These are phyloP conservation scores for Penicillium psychrosexuale DNA, from an alignment of 2,329 filamentous ascomycete genomes.

Conservation along the genomic window DNA sequence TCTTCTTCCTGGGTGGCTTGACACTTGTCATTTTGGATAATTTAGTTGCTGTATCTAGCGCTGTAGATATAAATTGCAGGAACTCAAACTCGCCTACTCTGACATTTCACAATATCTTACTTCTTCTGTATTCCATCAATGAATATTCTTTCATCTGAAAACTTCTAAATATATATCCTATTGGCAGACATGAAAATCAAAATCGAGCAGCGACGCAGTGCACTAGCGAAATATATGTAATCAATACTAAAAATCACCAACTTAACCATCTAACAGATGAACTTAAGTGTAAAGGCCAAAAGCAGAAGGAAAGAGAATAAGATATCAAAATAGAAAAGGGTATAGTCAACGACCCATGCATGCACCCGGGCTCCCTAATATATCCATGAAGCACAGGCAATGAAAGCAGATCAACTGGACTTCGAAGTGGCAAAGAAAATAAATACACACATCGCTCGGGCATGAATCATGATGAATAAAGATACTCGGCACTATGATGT, in stretches of 20 bases:
- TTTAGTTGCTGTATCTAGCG: constrained; percentile 19
- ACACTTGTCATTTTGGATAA: constrained; percentile 3
- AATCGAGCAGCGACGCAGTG: neutral
- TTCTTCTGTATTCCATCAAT: neutral
- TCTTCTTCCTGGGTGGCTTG: neutral
- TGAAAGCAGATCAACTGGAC: neutral
- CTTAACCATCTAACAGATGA: neutral
- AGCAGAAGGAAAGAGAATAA: neutral
- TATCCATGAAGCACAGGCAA: neutral
- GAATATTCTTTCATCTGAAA: neutral
- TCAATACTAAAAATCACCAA: neutral
- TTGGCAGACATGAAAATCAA: neutral
- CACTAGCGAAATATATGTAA: neutral
- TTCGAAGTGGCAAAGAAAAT: neutral
- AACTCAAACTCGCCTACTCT: constrained; percentile 3
- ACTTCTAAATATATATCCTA: neutral
- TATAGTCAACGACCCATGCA: constrained; percentile 3
- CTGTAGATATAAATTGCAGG: constrained; percentile 22
- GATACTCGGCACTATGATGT: constrained; percentile 1
- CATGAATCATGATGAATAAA: neutral
- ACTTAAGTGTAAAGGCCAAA: neutral
- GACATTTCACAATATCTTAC: too few species aligned
- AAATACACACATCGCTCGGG: neutral
- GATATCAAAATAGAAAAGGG: neutral
- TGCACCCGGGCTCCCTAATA: constrained; percentile 6